Evolutionary conservation across 345 rosid genomes (phyloP), one percentile per base, ranked within the genome.

Genomic region (Cardamine occulta): DNA sequence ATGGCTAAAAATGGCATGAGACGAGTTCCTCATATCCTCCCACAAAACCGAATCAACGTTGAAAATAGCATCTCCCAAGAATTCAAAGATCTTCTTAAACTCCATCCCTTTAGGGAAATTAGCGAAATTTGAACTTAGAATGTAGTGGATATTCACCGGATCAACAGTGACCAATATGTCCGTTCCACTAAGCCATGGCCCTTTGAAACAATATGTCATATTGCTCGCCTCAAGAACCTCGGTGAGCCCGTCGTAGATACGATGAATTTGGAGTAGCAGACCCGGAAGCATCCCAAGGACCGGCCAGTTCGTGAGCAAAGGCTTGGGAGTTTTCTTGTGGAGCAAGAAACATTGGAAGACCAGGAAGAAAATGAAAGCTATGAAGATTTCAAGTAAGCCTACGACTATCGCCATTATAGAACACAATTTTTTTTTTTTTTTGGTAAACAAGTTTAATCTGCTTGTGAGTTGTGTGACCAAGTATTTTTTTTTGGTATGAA

Each of bases 311-410:
- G 40, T 57, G 13, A 31, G 62, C 23, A 57, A n/a, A 31, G 62
- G 62, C 23, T n/a, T 31, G 6, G 4, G 62, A 3, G 13, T 29
- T 57, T 31, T 57, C 62, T 31, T 57, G 14, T n/a, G 21, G 5
- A 32, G 12, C 23, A 51, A 62, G 17, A 63, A 35, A 67, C 31
- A 21, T 4, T 32, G 55, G 14, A 72, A 63, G 40, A 79, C 5
- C 3, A 77, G 24, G 17, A 71, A 64, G 35, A 61, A 32, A 34
- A 56, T 3, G 23, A 77, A 29, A 35, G 67, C 21, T 26, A 61
- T 32, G 61, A 54, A 47, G 23, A 47, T 47, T 47, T 47, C 52
- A 17, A 6, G 52, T 47, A 47, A 7, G 23, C 52, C 52, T 1
- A 45, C 58, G 74, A 13, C 23, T 24, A 59, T 59, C 4, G 37